Evolutionary conservation across 78 protist genomes (phyloP), one percentile per base, ranked within the genome.

Genomic region (Emiliania huxleyi): DNA sequence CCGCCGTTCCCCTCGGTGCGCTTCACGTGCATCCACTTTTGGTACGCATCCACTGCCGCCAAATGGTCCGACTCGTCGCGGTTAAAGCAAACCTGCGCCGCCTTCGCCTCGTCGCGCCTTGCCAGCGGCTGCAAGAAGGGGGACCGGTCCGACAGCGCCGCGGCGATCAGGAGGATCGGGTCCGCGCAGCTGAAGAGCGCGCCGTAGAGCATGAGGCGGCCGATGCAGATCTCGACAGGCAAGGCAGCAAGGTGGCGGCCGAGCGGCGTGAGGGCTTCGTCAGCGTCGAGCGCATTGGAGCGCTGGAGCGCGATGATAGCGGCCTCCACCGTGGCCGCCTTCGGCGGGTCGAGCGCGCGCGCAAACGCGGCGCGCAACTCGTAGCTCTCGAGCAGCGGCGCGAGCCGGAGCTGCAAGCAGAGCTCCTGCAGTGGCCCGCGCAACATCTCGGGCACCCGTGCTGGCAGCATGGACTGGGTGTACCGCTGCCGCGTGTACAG

Each of bases 91-190:
- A 77, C 2, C 85, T 77, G 85, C 8, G 46, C 85, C 26, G 85
- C 85, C 18, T 48, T 45, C 48, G 85, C 93, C 88, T 93, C 94
- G n/a, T 87, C 89, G 26, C 91, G 89, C 77, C 52, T 35, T 2
- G 44, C 97, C 11, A 94, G 23, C 19, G 97, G 95, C 52, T 93
- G n/a, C 22, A 94, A 5, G 92, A 97, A 97, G 38, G 98, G 99
- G 45, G 96, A 69, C 21, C 46, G 44, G 29, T 87, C 46, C 55
- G 84, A 49, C 71, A 69, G 40, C 35, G 93, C 33, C 4, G 98
- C 98, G 3, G 98, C 97, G 91, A 97, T 97, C 18, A 97, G 95
- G 37, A 97, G 91, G 29, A 97, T 90, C 22, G 99, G 98, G 89
- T 96, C 97, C 22, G 97, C 55, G 89, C 98, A 81, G 37, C 69